A percentile compares a stretch with the other conserved stretches of the same genome.
phyloP scores from a whole-genome alignment of 331 rosid species.

The Prunus yedoensis region DNA sequence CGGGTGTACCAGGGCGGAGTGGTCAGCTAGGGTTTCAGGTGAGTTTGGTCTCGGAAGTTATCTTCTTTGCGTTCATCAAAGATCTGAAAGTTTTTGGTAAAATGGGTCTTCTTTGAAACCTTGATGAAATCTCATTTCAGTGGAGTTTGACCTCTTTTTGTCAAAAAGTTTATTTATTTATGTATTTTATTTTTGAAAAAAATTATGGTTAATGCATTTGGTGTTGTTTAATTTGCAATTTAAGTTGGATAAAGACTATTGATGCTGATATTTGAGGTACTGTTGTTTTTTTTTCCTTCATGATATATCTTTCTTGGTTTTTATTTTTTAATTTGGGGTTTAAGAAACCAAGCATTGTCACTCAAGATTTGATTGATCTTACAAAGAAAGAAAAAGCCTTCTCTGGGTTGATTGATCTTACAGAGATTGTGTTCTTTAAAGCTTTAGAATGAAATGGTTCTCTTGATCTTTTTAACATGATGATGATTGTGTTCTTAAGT shows the following conservation, averaged over 20 bases:
- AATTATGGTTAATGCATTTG: slow-evolving; percentile 13
- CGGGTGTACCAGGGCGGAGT: slow-evolving; percentile 27
- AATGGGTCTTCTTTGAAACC: slow-evolving; percentile 21
- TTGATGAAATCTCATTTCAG: not conserved
- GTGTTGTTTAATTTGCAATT: slow-evolving; percentile 37
- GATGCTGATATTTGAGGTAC: slow-evolving; percentile 3
- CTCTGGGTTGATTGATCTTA: slow-evolving; percentile 7
- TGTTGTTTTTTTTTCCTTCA: not conserved
- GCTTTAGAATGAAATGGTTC: not conserved
- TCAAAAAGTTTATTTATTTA: not conserved
- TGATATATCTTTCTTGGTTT: slow-evolving; percentile 8
- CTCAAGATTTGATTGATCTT: slow-evolving; percentile 8
- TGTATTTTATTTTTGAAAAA: too few species aligned
- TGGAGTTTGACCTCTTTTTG: slow-evolving; percentile 22
- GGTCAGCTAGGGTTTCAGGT: slow-evolving; percentile 60
- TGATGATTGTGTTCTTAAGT: not conserved
- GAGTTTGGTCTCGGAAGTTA: slow-evolving; percentile 15
- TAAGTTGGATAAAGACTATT: slow-evolving; percentile 19
- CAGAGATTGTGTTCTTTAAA: not conserved
- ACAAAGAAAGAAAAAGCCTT: not conserved
- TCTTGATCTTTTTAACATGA: not conserved
- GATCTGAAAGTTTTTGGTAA: slow-evolving; percentile 44
- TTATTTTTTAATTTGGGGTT: slow-evolving; percentile 11
- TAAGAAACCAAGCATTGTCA: slow-evolving; percentile 11
- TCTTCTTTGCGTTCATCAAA: not conserved